Percentiles rank a stretch among this genome's conserved stretches.
Conservation (phyloP, 1,139 yeast species). For the Torulaspora globosa region DNA sequence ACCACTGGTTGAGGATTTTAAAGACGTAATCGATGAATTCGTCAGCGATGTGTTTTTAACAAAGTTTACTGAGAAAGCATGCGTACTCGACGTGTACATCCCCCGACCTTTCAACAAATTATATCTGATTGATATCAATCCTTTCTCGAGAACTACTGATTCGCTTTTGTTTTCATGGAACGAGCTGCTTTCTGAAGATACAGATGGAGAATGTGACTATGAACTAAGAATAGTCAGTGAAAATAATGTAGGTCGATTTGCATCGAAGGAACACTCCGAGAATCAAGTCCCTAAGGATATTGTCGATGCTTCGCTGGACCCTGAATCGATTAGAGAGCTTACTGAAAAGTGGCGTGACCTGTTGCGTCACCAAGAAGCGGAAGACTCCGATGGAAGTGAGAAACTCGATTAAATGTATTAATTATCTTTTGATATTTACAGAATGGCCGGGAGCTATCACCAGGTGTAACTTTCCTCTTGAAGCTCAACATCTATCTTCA, state of each 20-base stretch:
- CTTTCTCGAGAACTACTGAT: slow-evolving; percentile 75
- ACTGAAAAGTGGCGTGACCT: slow-evolving; percentile 55
- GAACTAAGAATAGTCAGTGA: slow-evolving; percentile 67
- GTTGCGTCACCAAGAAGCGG: slow-evolving; percentile 35
- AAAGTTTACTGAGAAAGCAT: slow-evolving; percentile 51
- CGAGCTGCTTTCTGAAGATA: slow-evolving; percentile 45
- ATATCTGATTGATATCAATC: slow-evolving; percentile 77
- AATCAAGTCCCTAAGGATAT: slow-evolving; percentile 89
- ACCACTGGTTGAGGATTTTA: slow-evolving; percentile 45
- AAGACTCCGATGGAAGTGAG: slow-evolving; percentile 15
- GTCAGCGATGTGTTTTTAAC: slow-evolving; percentile 47
- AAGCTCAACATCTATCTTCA: slow-evolving; percentile 39
- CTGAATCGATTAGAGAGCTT: slow-evolving; percentile 59
- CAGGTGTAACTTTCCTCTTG: slow-evolving; percentile 44
- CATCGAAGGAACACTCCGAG: slow-evolving; percentile 78
- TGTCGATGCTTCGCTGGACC: slow-evolving; percentile 72
- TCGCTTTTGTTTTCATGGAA: slow-evolving; percentile 78
- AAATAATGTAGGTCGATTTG: slow-evolving; percentile 67
- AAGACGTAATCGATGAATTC: slow-evolving; percentile 51
- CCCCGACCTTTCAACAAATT: slow-evolving; percentile 69
- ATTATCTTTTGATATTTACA: not conserved
- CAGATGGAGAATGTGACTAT: slow-evolving; percentile 38
- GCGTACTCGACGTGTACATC: slow-evolving; percentile 74
- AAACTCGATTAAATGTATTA: not conserved
- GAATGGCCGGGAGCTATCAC: slow-evolving; percentile 22